Percentiles rank a stretch among this genome's conserved stretches.
These are phyloP conservation scores for Suhomyces choctaworum DNA, from an alignment of 1,139 yeast genomes.

Conservation along the genomic window DNA sequence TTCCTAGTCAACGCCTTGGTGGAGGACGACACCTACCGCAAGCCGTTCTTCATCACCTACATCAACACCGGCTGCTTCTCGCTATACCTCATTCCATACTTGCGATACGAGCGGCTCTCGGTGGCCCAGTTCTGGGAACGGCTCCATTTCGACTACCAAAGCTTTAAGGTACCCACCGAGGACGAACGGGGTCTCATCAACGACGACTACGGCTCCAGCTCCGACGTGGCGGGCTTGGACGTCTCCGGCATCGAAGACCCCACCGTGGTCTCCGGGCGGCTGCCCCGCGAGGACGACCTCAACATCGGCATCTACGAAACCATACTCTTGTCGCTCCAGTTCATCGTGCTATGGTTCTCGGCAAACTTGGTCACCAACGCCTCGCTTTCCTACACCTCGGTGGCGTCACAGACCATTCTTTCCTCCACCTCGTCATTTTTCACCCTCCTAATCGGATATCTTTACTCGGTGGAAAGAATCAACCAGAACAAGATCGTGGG, in stretches of 20 bases:
- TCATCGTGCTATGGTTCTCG: slow-evolving; percentile 83
- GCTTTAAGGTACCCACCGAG: slow-evolving; percentile 4
- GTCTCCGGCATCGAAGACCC: slow-evolving; percentile 8
- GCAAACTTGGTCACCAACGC: slow-evolving; percentile 91
- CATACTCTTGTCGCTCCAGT: slow-evolving; percentile 67
- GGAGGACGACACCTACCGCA: slow-evolving; percentile 68
- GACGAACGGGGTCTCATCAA: slow-evolving; percentile 12
- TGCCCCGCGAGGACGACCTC: slow-evolving; percentile 17
- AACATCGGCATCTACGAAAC: slow-evolving; percentile 48
- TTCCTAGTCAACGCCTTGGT: slow-evolving; percentile 74
- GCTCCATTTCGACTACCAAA: slow-evolving; percentile 25
- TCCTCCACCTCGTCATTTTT: slow-evolving; percentile 92
- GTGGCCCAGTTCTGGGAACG: slow-evolving; percentile 25
- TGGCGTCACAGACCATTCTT: slow-evolving; percentile 88
- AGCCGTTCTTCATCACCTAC: slow-evolving; percentile 94
- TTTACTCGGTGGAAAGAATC: slow-evolving; percentile 69
- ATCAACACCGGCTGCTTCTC: slow-evolving; percentile 83
- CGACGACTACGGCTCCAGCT: slow-evolving; percentile 25
- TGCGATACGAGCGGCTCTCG: slow-evolving; percentile 25
- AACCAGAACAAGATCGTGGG: slow-evolving; percentile 67
- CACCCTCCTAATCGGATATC: slow-evolving; percentile 79
- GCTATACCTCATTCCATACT: slow-evolving; percentile 71
- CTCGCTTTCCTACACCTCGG: slow-evolving; percentile 82
- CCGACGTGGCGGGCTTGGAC: slow-evolving; percentile 18
- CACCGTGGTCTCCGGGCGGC: too few relatives aligned